These are phyloP conservation scores for Castanea sativa DNA, from an alignment of 306 rosid species.

Conservation along the genomic window DNA sequence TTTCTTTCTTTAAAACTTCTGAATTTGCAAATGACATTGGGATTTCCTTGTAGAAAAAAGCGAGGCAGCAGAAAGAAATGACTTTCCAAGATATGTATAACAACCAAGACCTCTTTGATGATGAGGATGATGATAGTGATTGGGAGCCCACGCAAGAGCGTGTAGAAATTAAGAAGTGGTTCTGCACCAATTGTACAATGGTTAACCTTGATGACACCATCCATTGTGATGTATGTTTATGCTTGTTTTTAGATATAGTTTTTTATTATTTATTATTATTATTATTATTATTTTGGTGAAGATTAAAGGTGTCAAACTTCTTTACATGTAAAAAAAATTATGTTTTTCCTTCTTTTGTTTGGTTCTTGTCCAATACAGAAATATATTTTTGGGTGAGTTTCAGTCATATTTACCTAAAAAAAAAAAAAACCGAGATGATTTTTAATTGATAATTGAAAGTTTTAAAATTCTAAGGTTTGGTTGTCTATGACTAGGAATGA, in stretches of 20 bases:
- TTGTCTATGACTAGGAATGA: conserved; percentile 8
- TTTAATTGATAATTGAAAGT: too few relatives aligned
- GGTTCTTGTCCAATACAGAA: conserved; percentile 18
- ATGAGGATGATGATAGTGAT: conserved; percentile 69
- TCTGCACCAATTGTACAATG: conserved; percentile 86
- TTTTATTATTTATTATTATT: background rate
- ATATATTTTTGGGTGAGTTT: background rate
- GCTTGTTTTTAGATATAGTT: conserved; percentile 18
- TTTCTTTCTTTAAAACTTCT: too few relatives aligned
- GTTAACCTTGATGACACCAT: conserved; percentile 42
- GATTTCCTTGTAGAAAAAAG: conserved; percentile 47
- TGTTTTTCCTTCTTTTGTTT: background rate
- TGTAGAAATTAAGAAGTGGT: conserved; percentile 71
- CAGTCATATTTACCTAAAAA: background rate
- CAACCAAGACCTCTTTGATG: conserved; percentile 46
- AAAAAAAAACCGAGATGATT: too few relatives aligned
- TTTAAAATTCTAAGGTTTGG: background rate
- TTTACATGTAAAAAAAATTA: background rate
- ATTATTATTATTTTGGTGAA: background rate
- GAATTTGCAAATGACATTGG: conserved; percentile 8
- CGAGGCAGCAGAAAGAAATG: conserved; percentile 54
- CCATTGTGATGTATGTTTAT: conserved; percentile 64
- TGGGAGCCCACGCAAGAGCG: conserved; percentile 74
- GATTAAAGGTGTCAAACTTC: background rate
- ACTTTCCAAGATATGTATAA: conserved; percentile 69